Evolutionary conservation across 805 yeast genomes (phyloP), one percentile per base, ranked within the genome.

Genomic region (Blastobotrys attinorum): DNA sequence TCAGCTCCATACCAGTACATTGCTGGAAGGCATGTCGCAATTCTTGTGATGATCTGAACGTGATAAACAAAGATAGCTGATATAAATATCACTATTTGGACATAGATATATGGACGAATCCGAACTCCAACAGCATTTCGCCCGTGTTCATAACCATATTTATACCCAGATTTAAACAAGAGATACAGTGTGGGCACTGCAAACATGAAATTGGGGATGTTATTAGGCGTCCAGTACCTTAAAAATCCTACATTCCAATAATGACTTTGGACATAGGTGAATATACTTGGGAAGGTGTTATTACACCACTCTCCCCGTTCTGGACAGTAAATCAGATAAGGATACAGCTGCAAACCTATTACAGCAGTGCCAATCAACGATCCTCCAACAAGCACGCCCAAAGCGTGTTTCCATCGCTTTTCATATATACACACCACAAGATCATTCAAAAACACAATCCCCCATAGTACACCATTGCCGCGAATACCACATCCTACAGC

Each of bases 211-310:
- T 89, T 84, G 8, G 96, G 96, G 5, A 85, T 61, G 55, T 92
- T 90, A 56, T 77, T 78, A 0, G 70, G 46, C 0, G 92, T 82
- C 90, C 96, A 92, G 63, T 92, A 92, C 33, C 63, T 68, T 44
- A 92, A 61, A 42, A 89, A 76, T 0, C 98, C 97, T 36, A 70
- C 73, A 52, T 79, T 75, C 98, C 98, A 92, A 60, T 90, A 88
- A 50, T 77, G 70, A 1, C 64, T 46, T 62, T 92, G 98, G 4
- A 94, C 83, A 59, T 71, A 85, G 2, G 75, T 60, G 53, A 79
- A 79, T 11, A 90, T 66, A 18, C 81, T 73, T 4, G 84, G 86
- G 0, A 83, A 41, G 3, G 49, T 46, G 3, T 65, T 50, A 11
- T 64, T 47, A 59, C 98, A 90, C 97, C 97, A 90, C 47, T 73